These are phyloP conservation scores for Podila clonocystis DNA, from an alignment of 192 early-diverging fungal genomes.

Conservation along the genomic window DNA sequence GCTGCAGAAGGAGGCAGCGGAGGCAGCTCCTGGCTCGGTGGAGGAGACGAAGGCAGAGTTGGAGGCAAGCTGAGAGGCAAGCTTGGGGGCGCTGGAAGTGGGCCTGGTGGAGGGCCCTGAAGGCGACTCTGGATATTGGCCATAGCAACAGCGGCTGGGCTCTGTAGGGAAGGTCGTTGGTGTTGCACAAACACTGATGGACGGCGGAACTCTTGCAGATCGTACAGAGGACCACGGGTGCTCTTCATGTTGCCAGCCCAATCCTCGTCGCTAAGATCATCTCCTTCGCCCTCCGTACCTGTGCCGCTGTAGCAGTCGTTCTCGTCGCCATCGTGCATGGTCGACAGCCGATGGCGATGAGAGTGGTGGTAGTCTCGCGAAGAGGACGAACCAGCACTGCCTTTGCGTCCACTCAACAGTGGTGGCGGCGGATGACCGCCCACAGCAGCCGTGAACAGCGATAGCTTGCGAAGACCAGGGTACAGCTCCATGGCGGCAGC, in stretches of 20 bases:
- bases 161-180: not conserved
- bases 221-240: not conserved
- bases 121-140: conserved; percentile 1
- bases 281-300: not conserved
- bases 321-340: not conserved
- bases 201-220: not conserved
- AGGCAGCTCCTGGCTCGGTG: not conserved
- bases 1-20: not conserved
- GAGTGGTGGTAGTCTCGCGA: not conserved
- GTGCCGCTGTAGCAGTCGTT: conserved; percentile 15
- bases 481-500: conserved; percentile 34
- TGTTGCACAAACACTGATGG: conserved; percentile 2
- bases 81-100: not conserved
- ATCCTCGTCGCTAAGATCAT: conserved; percentile 34
- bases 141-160: not conserved
- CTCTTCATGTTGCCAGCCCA: conserved; percentile 44
- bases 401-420: conserved; percentile 25
- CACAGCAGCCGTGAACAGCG: conserved; percentile 35
- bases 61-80: not conserved
- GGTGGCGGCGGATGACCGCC: conserved; percentile 24
- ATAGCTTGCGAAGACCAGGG: conserved; percentile 38
- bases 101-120: not conserved
- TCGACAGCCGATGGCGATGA: conserved; percentile 2
- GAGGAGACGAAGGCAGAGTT: not conserved
- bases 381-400: conserved; percentile 19